These are phyloP conservation scores for Amauroascus niger DNA, from an alignment of 2,329 filamentous ascomycete species.

Conservation along the genomic window DNA sequence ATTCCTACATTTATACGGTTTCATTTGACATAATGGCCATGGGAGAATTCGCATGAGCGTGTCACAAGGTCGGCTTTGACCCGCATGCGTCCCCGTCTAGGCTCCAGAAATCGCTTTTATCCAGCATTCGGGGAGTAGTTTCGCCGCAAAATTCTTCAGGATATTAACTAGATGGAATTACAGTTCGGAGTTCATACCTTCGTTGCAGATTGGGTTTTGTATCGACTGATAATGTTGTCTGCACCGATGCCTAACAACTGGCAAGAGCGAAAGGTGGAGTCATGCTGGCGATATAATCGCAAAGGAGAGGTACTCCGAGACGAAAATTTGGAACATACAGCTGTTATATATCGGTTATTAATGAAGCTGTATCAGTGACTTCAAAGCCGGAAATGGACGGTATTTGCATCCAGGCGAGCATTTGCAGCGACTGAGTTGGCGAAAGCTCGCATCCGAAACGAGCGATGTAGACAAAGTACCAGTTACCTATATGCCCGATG, in stretches of 20 bases:
- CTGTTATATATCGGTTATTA: slow-evolving; percentile 2
- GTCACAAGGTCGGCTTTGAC: neutral
- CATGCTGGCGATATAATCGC: slow-evolving; percentile 3
- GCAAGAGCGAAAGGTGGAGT: neutral
- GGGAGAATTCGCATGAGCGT: neutral
- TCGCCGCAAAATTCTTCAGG: neutral
- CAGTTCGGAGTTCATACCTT: neutral
- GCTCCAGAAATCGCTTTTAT: neutral
- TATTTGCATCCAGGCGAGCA: slow-evolving; percentile 8
- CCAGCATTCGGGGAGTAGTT: neutral
- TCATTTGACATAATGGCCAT: neutral
- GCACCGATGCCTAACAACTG: slow-evolving; percentile 9
- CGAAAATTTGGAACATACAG: slow-evolving; percentile 2
- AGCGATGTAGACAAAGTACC: neutral
- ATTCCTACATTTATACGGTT: neutral
- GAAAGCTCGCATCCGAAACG: slow-evolving; percentile 1
- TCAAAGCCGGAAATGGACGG: neutral
- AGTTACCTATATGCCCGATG: slow-evolving; percentile 7
- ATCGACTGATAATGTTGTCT: neutral
- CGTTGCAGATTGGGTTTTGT: neutral
- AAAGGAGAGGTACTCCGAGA: slow-evolving; percentile 2
- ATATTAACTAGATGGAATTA: slow-evolving; percentile 4
- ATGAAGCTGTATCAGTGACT: slow-evolving; percentile 7
- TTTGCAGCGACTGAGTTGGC: slow-evolving; percentile 8
- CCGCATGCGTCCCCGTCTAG: neutral